Evolutionary conservation across 2,329 filamentous ascomycete species (phyloP).

Genomic region (Podosphaera fusca): DNA sequence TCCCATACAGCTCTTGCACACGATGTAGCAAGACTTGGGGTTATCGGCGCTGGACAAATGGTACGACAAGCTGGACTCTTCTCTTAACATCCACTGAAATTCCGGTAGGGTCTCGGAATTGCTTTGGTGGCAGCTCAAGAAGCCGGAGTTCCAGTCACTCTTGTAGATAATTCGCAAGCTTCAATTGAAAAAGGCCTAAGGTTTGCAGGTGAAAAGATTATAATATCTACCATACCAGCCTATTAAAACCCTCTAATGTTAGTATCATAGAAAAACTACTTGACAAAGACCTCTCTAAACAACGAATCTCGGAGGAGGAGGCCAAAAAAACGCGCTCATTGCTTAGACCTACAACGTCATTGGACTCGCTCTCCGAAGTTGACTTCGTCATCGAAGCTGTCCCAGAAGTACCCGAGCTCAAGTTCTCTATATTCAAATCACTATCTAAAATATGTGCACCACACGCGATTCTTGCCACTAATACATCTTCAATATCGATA

Average conservation of each 20-base stretch:
- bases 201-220: constrained; percentile 47
- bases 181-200: constrained; percentile 73
- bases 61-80: constrained; percentile 22
- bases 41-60: constrained; percentile 92
- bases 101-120: constrained; percentile 64
- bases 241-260: background rate
- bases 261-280: constrained; percentile 55
- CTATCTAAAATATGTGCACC: constrained; percentile 61
- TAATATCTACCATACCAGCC: background rate
- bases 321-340: constrained; percentile 50
- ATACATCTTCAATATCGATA: constrained; percentile 96
- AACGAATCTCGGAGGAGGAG: constrained; percentile 60
- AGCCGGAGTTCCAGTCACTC: constrained; percentile 59
- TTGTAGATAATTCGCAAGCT: constrained; percentile 66
- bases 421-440: constrained; percentile 65
- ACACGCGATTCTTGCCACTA: constrained; percentile 82
- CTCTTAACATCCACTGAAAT: constrained; percentile 3
- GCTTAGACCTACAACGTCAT: constrained; percentile 44
- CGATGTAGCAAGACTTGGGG: constrained; percentile 69
- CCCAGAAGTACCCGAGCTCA: constrained; percentile 72
- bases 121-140: constrained; percentile 77
- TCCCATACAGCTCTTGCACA: constrained; percentile 34
- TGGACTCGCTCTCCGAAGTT: constrained; percentile 57
- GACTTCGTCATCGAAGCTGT: constrained; percentile 98
- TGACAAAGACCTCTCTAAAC: constrained; percentile 76